Conservation (phyloP, 2,329 filamentous ascomycete genomes). For the Trichoderma breve region DNA sequence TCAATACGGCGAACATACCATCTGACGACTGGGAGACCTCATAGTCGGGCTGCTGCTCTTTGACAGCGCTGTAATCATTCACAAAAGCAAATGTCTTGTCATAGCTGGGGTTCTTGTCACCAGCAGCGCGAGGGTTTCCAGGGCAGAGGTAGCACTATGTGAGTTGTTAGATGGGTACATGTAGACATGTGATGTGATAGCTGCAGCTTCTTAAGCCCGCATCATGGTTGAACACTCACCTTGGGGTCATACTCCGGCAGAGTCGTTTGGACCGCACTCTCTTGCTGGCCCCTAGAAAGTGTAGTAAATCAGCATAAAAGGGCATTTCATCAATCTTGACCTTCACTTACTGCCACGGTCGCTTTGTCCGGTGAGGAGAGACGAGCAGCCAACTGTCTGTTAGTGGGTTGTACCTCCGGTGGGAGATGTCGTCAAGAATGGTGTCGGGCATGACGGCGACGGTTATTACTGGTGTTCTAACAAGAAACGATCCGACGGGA, state of each 20-base stretch:
- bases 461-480: neutral
- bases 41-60: constrained; percentile 87
- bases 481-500: neutral
- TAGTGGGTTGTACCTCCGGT: constrained; percentile 89
- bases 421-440: constrained; percentile 92
- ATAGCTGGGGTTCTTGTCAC: constrained; percentile 83
- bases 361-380: constrained; percentile 92
- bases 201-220: neutral
- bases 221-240: constrained; percentile 39
- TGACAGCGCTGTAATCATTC: constrained; percentile 96
- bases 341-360: constrained; percentile 86
- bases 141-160: constrained; percentile 88
- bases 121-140: constrained; percentile 82
- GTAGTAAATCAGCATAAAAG: neutral
- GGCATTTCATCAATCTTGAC: neutral
- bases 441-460: constrained; percentile 63
- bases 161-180: neutral
- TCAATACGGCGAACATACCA: constrained; percentile 24
- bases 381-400: constrained; percentile 90
- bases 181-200: neutral
- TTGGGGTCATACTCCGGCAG: constrained; percentile 79
- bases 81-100: constrained; percentile 88
- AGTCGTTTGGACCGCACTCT: constrained; percentile 63
- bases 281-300: constrained; percentile 70
- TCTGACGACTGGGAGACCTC: constrained; percentile 40